Evolutionary conservation across 2,329 filamentous ascomycete species (phyloP).

Genomic region (Albifimbria verrucaria): DNA sequence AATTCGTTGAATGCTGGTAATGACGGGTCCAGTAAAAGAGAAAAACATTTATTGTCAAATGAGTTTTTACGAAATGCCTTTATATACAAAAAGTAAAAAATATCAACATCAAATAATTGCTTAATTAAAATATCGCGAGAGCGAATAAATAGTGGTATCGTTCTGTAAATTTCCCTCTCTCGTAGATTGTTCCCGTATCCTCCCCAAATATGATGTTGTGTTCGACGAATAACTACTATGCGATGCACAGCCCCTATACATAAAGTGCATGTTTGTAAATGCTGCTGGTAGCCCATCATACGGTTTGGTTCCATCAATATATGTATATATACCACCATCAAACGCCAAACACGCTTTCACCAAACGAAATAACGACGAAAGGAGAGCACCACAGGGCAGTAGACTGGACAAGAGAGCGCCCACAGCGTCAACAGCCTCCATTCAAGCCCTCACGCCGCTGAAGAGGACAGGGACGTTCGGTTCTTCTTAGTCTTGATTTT

Average conservation of each 20-base stretch:
- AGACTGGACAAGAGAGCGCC: too few relatives aligned
- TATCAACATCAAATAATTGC: neutral
- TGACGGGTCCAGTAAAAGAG: too few relatives aligned
- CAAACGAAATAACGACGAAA: neutral
- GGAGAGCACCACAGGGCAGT: too few relatives aligned
- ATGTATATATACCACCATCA: neutral
- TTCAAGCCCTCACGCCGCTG: too few relatives aligned
- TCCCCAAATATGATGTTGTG: neutral
- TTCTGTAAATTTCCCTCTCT: neutral
- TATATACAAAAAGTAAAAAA: neutral
- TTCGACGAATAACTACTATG: too few relatives aligned
- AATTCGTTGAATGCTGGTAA: too few relatives aligned
- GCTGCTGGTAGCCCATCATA: neutral
- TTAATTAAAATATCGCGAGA: too few relatives aligned
- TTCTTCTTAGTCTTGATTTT: constrained; percentile 43
- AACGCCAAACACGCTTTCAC: neutral
- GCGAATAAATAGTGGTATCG: neutral
- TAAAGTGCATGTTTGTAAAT: neutral
- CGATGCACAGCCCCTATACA: neutral
- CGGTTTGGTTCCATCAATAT: neutral
- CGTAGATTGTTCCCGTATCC: neutral
- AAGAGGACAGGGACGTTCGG: constrained; percentile 32
- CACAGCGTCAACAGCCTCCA: too few relatives aligned
- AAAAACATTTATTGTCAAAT: too few relatives aligned
- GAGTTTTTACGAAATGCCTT: neutral